Conservation (phyloP, 176 grass and related monocot genomes). For the Pontederia paniculata region DNA sequence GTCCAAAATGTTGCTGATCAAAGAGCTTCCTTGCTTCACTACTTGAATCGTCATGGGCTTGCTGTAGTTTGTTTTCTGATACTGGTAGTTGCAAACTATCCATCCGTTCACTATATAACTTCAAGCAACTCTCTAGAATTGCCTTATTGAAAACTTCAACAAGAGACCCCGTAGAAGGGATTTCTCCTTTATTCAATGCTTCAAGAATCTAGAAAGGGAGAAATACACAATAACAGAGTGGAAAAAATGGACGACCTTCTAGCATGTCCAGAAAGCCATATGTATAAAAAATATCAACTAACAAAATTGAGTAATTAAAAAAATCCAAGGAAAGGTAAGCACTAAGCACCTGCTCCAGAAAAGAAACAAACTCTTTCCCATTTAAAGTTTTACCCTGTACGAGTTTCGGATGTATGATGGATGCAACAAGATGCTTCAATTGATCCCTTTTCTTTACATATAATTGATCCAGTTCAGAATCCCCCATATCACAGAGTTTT, state of each 20-base stretch:
- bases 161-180: slow-evolving; percentile 82
- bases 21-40: slow-evolving; percentile 48
- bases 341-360: slow-evolving; percentile 56
- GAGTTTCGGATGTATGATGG: slow-evolving; percentile 70
- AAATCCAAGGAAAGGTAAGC: background rate
- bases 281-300: background rate
- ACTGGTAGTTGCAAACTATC: slow-evolving; percentile 42
- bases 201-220: slow-evolving; percentile 65
- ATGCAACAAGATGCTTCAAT: slow-evolving; percentile 63
- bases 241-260: background rate
- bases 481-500: slow-evolving; percentile 81
- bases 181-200: slow-evolving; percentile 93
- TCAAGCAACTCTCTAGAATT: slow-evolving; percentile 80
- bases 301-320: background rate
- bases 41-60: slow-evolving; percentile 36
- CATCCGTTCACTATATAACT: slow-evolving; percentile 57
- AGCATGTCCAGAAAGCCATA: background rate
- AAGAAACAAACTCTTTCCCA: slow-evolving; percentile 81
- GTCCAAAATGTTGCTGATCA: slow-evolving; percentile 76
- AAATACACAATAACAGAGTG: slow-evolving; percentile 4
- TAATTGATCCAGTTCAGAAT: slow-evolving; percentile 47
- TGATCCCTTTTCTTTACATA: slow-evolving; percentile 74
- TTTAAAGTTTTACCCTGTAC: slow-evolving; percentile 77
- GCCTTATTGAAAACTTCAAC: slow-evolving; percentile 92
- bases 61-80: slow-evolving; percentile 49